Conservation (phyloP, 495 filamentous ascomycete species). For the Neurospora cerealis region DNA sequence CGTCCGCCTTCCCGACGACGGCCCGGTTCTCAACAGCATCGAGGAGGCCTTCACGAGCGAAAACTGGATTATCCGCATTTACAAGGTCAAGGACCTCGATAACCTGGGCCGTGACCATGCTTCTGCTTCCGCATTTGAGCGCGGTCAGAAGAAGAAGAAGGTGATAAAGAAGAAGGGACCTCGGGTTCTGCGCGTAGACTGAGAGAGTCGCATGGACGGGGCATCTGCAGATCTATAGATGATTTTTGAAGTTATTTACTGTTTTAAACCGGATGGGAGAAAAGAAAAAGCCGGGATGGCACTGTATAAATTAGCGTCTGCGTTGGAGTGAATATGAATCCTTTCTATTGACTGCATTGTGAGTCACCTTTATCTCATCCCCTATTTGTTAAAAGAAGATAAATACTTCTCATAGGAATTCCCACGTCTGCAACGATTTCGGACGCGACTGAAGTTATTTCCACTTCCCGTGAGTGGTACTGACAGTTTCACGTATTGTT, state of each 20-base stretch:
- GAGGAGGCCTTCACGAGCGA: constrained; percentile 98
- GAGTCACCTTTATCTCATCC: not conserved
- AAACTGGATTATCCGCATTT: constrained; percentile 99
- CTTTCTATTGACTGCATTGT: not conserved
- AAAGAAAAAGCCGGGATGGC: constrained; percentile 10
- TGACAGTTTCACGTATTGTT: not conserved
- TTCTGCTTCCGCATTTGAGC: constrained; percentile 77
- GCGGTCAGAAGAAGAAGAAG: constrained; percentile 91
- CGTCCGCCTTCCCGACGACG: constrained; percentile 59
- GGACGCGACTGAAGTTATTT: not conserved
- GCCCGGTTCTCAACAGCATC: constrained; percentile 75
- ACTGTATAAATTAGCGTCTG: constrained; percentile 16
- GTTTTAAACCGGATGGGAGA: constrained; percentile 9
- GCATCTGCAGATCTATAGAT: constrained; percentile 7
- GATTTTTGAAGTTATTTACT: constrained; percentile 11
- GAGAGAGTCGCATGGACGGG: constrained; percentile 15
- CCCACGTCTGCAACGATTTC: not conserved
- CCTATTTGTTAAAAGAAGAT: not conserved
- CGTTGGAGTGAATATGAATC: constrained; percentile 1
- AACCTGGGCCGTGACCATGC: constrained; percentile 88
- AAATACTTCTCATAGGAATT: not conserved
- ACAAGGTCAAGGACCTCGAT: constrained; percentile 98
- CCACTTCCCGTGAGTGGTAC: not conserved
- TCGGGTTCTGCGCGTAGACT: constrained; percentile 76
- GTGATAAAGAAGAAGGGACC: constrained; percentile 66